phyloP scores from a whole-genome alignment of 306 rosid species.

The Carpinus viminea region DNA sequence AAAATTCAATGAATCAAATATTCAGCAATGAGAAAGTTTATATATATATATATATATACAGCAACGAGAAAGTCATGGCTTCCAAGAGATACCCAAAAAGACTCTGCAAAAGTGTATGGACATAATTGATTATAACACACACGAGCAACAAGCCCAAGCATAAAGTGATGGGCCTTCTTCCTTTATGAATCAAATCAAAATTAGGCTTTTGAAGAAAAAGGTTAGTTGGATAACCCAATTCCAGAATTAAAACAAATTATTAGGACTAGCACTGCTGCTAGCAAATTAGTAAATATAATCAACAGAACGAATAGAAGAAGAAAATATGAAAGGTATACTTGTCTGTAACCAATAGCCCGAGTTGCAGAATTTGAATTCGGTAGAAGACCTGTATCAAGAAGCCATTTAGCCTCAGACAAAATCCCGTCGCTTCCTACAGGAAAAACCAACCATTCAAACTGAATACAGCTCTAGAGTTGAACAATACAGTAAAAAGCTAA shows the following conservation, averaged over 20 bases:
- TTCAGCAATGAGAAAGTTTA: background rate
- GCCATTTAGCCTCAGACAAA: conserved; percentile 83
- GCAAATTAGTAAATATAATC: conserved; percentile 22
- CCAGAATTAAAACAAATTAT: background rate
- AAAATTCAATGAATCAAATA: background rate
- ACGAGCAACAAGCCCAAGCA: background rate
- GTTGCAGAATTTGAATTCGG: conserved; percentile 90
- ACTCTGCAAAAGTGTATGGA: background rate
- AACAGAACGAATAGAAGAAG: background rate
- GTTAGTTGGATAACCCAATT: background rate
- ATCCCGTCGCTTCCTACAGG: conserved; percentile 67
- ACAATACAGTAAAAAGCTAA: background rate
- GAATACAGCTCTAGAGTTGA: conserved; percentile 19
- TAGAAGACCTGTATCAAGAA: conserved; percentile 83
- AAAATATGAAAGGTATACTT: conserved; percentile 46
- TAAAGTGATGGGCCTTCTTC: background rate
- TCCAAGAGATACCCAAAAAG: background rate
- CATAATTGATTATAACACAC: background rate
- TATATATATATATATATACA: background rate
- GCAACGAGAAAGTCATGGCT: background rate
- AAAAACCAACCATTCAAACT: conserved; percentile 23
- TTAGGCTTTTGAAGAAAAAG: background rate
- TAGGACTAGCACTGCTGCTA: background rate
- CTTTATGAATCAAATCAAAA: background rate
- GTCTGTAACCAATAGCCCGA: conserved; percentile 89